Conservation (phyloP, 768 basidiomycete species). For the Mycena epipterygia region DNA sequence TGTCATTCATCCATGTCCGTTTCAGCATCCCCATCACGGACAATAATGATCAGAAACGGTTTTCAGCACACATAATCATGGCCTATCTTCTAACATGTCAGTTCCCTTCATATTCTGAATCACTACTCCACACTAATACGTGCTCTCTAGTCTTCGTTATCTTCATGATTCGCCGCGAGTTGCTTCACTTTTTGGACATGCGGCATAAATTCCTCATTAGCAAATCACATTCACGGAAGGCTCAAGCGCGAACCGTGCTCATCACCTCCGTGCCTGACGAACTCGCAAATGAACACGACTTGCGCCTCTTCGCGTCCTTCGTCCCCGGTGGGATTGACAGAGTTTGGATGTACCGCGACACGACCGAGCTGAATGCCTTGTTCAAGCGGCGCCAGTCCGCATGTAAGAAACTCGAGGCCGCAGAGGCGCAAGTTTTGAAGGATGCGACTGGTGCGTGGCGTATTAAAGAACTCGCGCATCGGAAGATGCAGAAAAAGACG, state of each 20-base stretch:
- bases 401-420: slow-evolving; percentile 69
- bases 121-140: not conserved
- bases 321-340: slow-evolving; percentile 78
- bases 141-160: slow-evolving; percentile 65
- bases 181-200: slow-evolving; percentile 68
- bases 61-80: slow-evolving; percentile 70
- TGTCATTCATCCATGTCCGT: not conserved
- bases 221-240: slow-evolving; percentile 67
- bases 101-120: slow-evolving; percentile 37
- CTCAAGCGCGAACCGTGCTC: slow-evolving; percentile 79
- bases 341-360: slow-evolving; percentile 77
- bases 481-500: slow-evolving; percentile 45
- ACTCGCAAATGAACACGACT: slow-evolving; percentile 60
- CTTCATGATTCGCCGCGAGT: slow-evolving; percentile 70
- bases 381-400: slow-evolving; percentile 61
- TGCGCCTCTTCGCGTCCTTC: slow-evolving; percentile 69
- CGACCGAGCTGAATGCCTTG: slow-evolving; percentile 55
- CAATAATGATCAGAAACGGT: slow-evolving; percentile 54
- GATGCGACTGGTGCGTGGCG: slow-evolving; percentile 57
- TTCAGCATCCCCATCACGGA: slow-evolving; percentile 51
- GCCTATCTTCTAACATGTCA: slow-evolving; percentile 64
- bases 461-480: slow-evolving; percentile 51
- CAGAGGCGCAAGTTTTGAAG: slow-evolving; percentile 63
- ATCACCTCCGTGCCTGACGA: slow-evolving; percentile 74
- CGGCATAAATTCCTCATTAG: slow-evolving; percentile 72